Evolutionary conservation across 1,284 basidiomycete genomes (phyloP), one percentile per base, ranked within the genome.

Genomic region (Exobasidium cylindrosporum): DNA sequence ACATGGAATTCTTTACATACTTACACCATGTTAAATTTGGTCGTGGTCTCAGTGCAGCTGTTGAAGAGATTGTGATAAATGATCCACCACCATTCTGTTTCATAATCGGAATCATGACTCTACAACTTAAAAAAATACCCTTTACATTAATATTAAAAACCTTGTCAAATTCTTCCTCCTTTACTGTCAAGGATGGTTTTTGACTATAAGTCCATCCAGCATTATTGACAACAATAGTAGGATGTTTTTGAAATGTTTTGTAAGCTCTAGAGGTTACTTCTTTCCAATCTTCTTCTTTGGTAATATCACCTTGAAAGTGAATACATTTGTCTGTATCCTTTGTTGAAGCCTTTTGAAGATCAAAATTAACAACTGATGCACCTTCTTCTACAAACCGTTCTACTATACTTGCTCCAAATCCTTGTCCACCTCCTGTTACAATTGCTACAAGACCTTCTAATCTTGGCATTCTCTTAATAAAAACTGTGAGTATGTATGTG

Each of bases 141-240:
- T 69, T 68, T 23, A 68, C 69, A 47, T 70, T 70, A 13, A 70
- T 50, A 3, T 47, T 29, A 23, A 70, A 70, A 1, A 65, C 62
- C 1, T 52, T 32, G 23, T 66, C 67, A 23, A 69, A 70, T 47
- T 70, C 69, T 0, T 61, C 53, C 35, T 70, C 62, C 11, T 13
- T 24, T 1, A 70, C 67, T 0, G 55, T 14, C 0, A 68, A 49
- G 1, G 64, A 53, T 31, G 50, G 17, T 53, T 70, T 69, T 49
- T 70, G 66, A 3, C 43, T 47, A 24, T 70, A 70, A 17, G 69
- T 70, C 69, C 69, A 70, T 3, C 69, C 69, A 0, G 69, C 69
- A 43, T 70, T 70, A 47, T 70, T 70, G 10, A 70, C 65, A 0
- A 68, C 30, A 1, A 68, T 31, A 13, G 45, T 61, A 0, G 67